Base-by-base conservation (phyloP, 176 grass and related monocot species). In the Aegilops bicornis region DNA sequence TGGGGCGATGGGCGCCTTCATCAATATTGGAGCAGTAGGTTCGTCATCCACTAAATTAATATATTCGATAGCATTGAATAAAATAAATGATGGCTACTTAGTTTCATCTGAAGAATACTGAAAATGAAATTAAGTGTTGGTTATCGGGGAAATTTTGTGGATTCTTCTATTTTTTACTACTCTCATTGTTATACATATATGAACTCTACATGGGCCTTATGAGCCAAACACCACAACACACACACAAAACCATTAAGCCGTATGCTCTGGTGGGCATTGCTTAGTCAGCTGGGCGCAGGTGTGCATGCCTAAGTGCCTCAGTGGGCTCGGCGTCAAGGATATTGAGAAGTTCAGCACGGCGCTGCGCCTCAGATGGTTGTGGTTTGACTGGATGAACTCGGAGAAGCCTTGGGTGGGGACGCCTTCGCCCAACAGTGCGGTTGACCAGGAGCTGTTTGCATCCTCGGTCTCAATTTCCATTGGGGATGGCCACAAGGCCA, bases 11-110 rank as follows among this genome's bases (percentile, higher is more conserved):
- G 96, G 91, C 6, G 93, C 87, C 80, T 98, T 95, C 64, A 90
- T 98, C 86, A 98, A 92, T 76, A 82, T 98, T 88, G 93, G 96
- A 69, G 89, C 91, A 86, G 84, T 98, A 93, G 96, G 96, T 98
- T 19, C 78, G 91, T 72, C 40, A 6, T 78, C 59, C 32, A 90
- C 30, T 63, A 84, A 84, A 40, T 40, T 4, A 69, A 45, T 82
- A 47, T 7, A 10, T 30, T 25, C 20, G 31, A 43, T 31, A 77
- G 7, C 37, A 80, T 80, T 3, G 14, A 61, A 77, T 76, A 70
- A 77, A 77, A 12, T 10, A 85, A 45, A 47, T 14, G 71, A 47
- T 71, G 58, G 54, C 43, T 67, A 82, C 10, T 20, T 8, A 10
- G 5, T 50, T 84, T 23, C 29, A 64, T 36, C 58, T 64, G 25